phyloP scores from a whole-genome alignment of 345 rosid genomes.

The Hirschfeldia incana region DNA sequence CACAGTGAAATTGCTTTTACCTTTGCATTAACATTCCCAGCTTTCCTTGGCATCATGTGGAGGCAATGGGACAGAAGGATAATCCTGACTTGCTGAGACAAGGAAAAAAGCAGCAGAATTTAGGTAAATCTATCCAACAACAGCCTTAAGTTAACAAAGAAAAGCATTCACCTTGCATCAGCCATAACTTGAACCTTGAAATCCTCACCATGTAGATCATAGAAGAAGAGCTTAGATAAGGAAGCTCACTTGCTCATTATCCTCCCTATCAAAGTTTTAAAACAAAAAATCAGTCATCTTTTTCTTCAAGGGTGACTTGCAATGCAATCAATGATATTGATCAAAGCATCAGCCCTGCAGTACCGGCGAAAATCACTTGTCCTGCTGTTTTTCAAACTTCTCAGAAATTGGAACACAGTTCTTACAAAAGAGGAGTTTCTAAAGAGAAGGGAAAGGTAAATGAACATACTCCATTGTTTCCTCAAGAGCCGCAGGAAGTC shows the following conservation, averaged over 20 bases:
- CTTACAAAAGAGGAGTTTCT: too few species aligned
- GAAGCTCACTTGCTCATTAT: conserved; percentile 92
- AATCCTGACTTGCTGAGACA: conserved; percentile 71
- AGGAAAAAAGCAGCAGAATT: background rate
- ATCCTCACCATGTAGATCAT: conserved; percentile 74
- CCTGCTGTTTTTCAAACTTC: too few species aligned
- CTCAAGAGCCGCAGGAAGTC: too few species aligned
- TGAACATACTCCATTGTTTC: too few species aligned
- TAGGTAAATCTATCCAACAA: background rate
- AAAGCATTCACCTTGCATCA: conserved; percentile 67
- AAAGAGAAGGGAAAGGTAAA: too few species aligned
- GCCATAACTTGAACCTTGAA: conserved; percentile 95
- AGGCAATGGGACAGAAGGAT: conserved; percentile 81
- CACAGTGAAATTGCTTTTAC: background rate
- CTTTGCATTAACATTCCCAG: conserved; percentile 42
- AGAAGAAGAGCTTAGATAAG: conserved; percentile 83
- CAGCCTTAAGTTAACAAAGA: too few species aligned
- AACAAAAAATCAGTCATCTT: background rate
- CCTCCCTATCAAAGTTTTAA: conserved; percentile 54
- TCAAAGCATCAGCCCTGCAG: too few species aligned
- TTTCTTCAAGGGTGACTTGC: too few species aligned
- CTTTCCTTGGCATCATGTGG: conserved; percentile 85
- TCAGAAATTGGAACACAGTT: too few species aligned
- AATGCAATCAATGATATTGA: too few species aligned
- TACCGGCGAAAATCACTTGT: too few species aligned